Base-by-base conservation (phyloP, 345 rosid species). In the Tarenaya hassleriana region DNA sequence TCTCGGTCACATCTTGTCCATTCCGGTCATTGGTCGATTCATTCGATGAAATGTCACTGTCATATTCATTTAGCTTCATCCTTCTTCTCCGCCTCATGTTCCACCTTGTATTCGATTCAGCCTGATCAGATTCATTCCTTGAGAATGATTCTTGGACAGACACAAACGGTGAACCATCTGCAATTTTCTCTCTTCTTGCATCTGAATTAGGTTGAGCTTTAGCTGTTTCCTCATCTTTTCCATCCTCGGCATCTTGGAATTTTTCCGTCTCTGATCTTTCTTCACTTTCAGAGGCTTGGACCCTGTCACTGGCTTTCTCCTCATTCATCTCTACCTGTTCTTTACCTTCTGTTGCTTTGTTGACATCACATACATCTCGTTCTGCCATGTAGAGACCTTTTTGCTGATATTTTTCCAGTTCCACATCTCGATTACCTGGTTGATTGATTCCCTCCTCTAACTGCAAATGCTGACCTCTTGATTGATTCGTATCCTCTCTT, bases 131-230 rank as follows among this genome's bases (percentile, higher is more conserved):
- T 44, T 58, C 70, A 44, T 52, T 39, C 5, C 64, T 54, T 52
- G 69, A 65, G 19, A 15, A 58, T 7, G 54, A 51, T 58, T 51
- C 58, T 50, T 50, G 58, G 52, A 50, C 34, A 57, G 69, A 56
- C 27, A 57, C 10, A 50, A 50, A 64, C 7, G 13, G 41, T 5
- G 63, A 58, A 31, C 5, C 60, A 19, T 32, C 33, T 51, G 49
- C 19, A 19, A 24, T 41, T 13, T 9, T 10, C 34, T 31, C 24
- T 52, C 56, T 43, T 40, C 10, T n/a, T 64, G 35, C 18, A 17
- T 13, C 29, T 47, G 35, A 38, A 19, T 31, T 40, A 47, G 50
- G 41, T 47, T 59, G 65, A 41, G 14, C 56, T 16, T 41, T 11
- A 53, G 34, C 19, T 40, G 50, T 45, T 46, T 66, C 50, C 12